Evolutionary conservation across 1,284 basidiomycete genomes (phyloP).

Genomic region (Rhodotorula sp.): DNA sequence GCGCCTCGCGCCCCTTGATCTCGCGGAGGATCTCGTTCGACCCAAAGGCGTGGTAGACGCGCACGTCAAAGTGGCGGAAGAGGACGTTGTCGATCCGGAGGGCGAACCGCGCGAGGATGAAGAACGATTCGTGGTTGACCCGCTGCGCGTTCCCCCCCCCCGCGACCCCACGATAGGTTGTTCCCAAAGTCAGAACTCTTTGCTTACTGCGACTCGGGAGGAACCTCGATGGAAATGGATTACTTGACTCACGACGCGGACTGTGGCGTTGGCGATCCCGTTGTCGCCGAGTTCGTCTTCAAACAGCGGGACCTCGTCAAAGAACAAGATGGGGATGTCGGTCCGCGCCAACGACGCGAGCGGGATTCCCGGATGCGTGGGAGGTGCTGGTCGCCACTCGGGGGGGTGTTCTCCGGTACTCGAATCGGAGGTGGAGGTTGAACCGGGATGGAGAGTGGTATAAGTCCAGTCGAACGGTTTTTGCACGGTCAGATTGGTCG

Average conservation of each 20-base stretch:
- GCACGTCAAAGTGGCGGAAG: constrained; percentile 85
- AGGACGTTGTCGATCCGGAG: constrained; percentile 92
- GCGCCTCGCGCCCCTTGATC: constrained; percentile 81
- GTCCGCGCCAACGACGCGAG: constrained; percentile 77
- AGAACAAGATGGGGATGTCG: constrained; percentile 85
- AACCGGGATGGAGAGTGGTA: constrained; percentile 78
- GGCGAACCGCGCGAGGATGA: constrained; percentile 87
- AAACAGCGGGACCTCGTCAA: constrained; percentile 85
- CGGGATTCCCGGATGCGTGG: constrained; percentile 58
- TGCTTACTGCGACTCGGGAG: no score
- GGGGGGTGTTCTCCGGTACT: constrained; percentile 1
- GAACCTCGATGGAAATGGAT: no score
- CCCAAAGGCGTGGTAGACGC: constrained; percentile 80
- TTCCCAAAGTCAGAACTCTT: no score
- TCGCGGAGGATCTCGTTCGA: constrained; percentile 67
- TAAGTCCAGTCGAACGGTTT: constrained; percentile 99
- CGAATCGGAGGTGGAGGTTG: neutral
- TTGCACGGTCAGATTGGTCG: constrained; percentile 28
- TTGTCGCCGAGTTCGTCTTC: constrained; percentile 95
- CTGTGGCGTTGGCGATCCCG: constrained; percentile 74
- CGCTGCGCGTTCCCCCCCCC: constrained; percentile 65
- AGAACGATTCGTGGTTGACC: constrained; percentile 95
- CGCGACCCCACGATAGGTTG: no score
- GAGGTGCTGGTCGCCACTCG: constrained; percentile 52
- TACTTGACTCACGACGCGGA: constrained; percentile 71